These are phyloP conservation scores for Fraxinus floribunda DNA, from an alignment of 305 asterid genomes.

Conservation along the genomic window DNA sequence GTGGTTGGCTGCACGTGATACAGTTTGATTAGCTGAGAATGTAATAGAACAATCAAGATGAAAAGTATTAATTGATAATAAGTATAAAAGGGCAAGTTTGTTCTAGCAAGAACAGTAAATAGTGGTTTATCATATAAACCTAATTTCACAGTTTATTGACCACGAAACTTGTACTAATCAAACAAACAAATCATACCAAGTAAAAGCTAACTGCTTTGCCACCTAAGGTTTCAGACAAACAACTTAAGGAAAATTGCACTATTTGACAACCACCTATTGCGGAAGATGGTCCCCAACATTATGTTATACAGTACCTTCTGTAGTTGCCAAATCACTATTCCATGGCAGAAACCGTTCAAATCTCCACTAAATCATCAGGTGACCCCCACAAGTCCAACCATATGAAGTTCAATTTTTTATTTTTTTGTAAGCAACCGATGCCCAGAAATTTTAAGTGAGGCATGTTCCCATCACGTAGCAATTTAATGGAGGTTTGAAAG, in stretches of 20 bases:
- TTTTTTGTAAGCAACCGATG: background rate
- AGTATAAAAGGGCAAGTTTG: background rate
- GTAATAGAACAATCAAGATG: constrained; percentile 1
- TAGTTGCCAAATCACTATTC: background rate
- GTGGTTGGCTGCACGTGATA: constrained; percentile 74
- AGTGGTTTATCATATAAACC: background rate
- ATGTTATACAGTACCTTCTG: background rate
- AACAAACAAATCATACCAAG: background rate
- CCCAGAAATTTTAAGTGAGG: background rate
- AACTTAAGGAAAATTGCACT: background rate
- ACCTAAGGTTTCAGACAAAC: background rate
- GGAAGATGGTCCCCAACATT: background rate
- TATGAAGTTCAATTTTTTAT: background rate
- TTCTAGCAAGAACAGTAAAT: background rate
- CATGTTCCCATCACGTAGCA: background rate
- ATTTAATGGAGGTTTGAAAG: background rate
- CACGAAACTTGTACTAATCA: background rate
- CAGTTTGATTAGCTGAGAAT: constrained; percentile 18
- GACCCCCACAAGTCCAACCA: background rate
- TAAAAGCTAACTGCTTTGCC: background rate
- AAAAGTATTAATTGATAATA: background rate
- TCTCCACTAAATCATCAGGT: background rate
- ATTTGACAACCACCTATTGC: background rate
- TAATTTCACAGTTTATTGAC: background rate
- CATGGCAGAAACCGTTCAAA: background rate